A percentile compares a stretch with the other conserved stretches of the same genome.
Conservation (phyloP, 1,284 basidiomycete genomes). For the Fomes fomentarius region DNA sequence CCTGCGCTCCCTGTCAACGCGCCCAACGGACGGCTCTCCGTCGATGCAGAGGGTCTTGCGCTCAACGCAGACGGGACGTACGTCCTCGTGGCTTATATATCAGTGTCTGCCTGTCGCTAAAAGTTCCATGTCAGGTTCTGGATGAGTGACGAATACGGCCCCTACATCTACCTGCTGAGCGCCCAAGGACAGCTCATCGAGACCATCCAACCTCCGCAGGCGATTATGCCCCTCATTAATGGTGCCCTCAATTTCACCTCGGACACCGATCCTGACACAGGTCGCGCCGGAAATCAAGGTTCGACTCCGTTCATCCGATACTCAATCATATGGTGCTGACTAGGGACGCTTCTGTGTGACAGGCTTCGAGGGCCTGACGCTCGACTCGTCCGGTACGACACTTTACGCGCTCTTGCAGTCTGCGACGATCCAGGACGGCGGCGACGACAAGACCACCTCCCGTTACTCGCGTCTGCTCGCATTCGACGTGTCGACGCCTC, state of each 20-base stretch:
- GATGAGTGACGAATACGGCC: slow-evolving; percentile 72
- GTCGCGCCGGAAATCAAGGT: slow-evolving; percentile 53
- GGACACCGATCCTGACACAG: slow-evolving; percentile 50
- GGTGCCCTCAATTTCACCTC: slow-evolving; percentile 63
- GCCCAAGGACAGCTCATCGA: slow-evolving; percentile 51
- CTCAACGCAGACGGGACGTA: slow-evolving; percentile 61
- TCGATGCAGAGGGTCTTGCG: slow-evolving; percentile 68
- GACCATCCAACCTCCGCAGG: slow-evolving; percentile 62
- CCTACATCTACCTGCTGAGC: slow-evolving; percentile 65
- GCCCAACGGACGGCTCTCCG: slow-evolving; percentile 45
- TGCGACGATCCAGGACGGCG: slow-evolving; percentile 68
- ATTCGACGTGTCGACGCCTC: slow-evolving; percentile 48
- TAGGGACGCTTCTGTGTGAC: background rate
- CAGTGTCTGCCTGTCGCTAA: background rate
- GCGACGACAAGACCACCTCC: slow-evolving; percentile 46
- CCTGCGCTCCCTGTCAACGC: slow-evolving; percentile 52
- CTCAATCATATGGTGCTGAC: background rate
- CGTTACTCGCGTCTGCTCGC: slow-evolving; percentile 60
- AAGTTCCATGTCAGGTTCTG: slow-evolving; percentile 48
- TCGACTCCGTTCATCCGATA: background rate
- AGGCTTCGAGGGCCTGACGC: slow-evolving; percentile 71
- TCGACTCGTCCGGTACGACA: slow-evolving; percentile 49
- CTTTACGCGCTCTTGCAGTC: slow-evolving; percentile 68
- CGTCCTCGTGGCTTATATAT: slow-evolving; percentile 18
- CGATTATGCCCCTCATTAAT: slow-evolving; percentile 49